Evolutionary conservation across 2,329 filamentous ascomycete species (phyloP), one percentile per base, ranked within the genome.

Genomic region (Hymenoscyphus albidus): DNA sequence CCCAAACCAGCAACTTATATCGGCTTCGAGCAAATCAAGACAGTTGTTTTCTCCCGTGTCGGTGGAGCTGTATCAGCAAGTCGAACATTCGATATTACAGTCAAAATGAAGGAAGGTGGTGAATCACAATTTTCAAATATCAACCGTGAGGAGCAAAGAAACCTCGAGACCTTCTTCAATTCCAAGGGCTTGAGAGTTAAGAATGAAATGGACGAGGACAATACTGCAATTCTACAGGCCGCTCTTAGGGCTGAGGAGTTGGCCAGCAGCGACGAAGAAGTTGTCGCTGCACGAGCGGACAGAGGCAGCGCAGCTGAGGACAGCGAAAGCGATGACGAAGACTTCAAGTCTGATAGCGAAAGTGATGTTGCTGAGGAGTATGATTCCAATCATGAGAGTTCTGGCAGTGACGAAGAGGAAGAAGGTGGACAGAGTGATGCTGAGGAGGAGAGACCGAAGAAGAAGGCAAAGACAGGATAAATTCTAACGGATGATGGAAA

Each of bases 101-200:
- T 99, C 65, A 88, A 88, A 63, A 85, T 97, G 81, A 98, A 97
- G 83, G 87, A 83, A 70, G 91, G 91, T 61, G 90, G 91, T 64
- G 93, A 96, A 74, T 92, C 93, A 72, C 93, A 97, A 74, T 99
- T 99, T 81, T 97, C 93, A 80, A 99, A 99, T 82, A 99, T 99
- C 78, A 99, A 97, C 77, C 90, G 94, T 72, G 95, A 99, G 80
- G 95, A 99, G 76, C 92, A 98, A 78, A 91, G 95, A 79, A 91
- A 92, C 6, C 85, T 99, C n/a, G 95, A 99, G 78, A 88, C 90
- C 71, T 99, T 99, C 81, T 97, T 99, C 85, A 95, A 96, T 79
- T 86, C 92, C 71, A 98, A 98, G 83, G 91, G 89, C 67, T 85
- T 99, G 74, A 91, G 94, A 62, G 93, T 96, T 64, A 98, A 97